phyloP scores from a whole-genome alignment of 345 rosid genomes.

The Geranium brycei region DNA sequence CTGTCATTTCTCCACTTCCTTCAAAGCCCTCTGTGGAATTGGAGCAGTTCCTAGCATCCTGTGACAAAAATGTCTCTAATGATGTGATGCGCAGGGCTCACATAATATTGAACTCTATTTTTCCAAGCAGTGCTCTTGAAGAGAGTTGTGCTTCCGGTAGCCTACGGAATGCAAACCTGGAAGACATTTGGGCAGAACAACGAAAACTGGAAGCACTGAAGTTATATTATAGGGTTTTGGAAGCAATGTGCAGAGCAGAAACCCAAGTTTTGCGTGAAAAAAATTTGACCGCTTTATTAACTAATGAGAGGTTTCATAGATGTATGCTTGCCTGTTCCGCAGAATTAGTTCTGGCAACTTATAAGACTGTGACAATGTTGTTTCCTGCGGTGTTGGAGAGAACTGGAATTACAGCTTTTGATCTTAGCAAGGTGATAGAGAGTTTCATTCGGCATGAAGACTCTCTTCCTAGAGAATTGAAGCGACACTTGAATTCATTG shows the following conservation, averaged over 20 bases:
- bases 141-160: conserved; percentile 20
- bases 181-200: conserved; percentile 91
- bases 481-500: conserved; percentile 87
- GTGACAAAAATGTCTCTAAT: conserved; percentile 68
- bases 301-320: conserved; percentile 92
- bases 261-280: conserved; percentile 62
- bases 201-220: conserved; percentile 73
- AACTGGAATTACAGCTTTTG: conserved; percentile 98
- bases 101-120: conserved; percentile 82
- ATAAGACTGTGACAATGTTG: conserved; percentile 83
- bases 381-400: conserved; percentile 92
- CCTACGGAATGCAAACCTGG: conserved; percentile 41
- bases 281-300: conserved; percentile 78
- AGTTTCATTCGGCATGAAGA: conserved; percentile 96
- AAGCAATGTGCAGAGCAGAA: conserved; percentile 93
- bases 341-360: conserved; percentile 88
- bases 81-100: conserved; percentile 71
- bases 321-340: conserved; percentile 98
- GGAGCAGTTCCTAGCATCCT: conserved; percentile 56
- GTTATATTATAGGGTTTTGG: conserved; percentile 83
- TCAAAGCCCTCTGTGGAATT: conserved; percentile 65
- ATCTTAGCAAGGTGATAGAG: conserved; percentile 96
- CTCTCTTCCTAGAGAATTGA: conserved; percentile 87
- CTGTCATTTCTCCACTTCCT: conserved; percentile 65
- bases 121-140: conserved; percentile 59